Evolutionary conservation across 2,329 filamentous ascomycete species (phyloP), one percentile per base, ranked within the genome.

Genomic region (Microdochium paspali): DNA sequence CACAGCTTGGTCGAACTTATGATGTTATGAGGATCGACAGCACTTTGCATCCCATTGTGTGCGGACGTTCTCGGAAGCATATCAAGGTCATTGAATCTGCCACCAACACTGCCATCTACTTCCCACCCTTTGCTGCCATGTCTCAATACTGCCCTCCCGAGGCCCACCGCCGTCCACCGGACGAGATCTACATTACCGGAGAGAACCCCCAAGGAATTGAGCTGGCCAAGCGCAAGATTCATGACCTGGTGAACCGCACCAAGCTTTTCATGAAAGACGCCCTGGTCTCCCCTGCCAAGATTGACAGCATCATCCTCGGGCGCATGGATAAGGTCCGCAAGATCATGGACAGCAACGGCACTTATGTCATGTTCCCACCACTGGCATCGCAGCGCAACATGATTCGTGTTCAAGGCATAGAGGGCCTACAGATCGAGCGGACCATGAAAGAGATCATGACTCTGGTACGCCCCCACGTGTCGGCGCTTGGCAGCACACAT

Each of bases 61-160:
- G 90, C 64, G 93, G 93, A 44, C 87, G 93, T 44, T 91, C 90
- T 56, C 81, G 93, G 56, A 95, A 95, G 73, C 96, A 96, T 65
- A 95, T 98, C 71, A 97, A 97, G 72, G 73, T 93, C 58, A 96
- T 98, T 60, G 93, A 98, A 67, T 95, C 93, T 13, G 82, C 86
- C 24, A 97, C 93, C 13, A 89, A 90, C 58, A 97, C 93, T 9
- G 91, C 93, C 53, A 97, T 98, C 58, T 98, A 98, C 70, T 97
- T 98, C 62, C 93, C 93, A 24, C 86, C 91, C 1, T 97, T 97
- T 63, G 90, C 91, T 13, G 83, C 85, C 50, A 84, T 96, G 54
- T 96, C 93, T 61, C 86, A 88, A 50, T 98, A 95, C 65, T 87
- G 84, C 46, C 90, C 91, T 1, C 81, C 82, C 7, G 88, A 87